A percentile compares a stretch with the other conserved stretches of the same genome.
These are phyloP conservation scores for Pleurozium schreberi DNA, from an alignment of 225 moss, liverwort and hornwort species.

Conservation along the genomic window DNA sequence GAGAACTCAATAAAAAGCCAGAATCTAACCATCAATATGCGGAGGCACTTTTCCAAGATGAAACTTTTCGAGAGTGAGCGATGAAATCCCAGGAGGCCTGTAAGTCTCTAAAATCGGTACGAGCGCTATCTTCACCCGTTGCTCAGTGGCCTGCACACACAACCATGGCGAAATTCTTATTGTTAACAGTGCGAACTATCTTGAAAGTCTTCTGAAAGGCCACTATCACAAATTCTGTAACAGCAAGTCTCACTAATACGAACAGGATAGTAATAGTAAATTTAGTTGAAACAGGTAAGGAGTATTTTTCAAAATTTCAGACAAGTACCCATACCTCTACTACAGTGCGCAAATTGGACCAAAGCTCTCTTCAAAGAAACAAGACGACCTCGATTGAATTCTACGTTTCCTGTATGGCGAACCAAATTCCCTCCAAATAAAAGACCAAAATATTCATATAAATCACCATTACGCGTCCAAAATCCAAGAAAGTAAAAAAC, in stretches of 20 bases:
- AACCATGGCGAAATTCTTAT: not conserved
- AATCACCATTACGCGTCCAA: not conserved
- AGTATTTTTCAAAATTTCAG: not conserved
- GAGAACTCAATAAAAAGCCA: not conserved
- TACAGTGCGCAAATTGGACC: not conserved
- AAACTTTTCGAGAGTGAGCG: constrained; percentile 60
- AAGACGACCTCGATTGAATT: not conserved
- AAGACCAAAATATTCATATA: not conserved
- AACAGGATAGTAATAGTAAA: not conserved
- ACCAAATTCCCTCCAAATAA: not conserved
- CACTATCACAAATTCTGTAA: not conserved
- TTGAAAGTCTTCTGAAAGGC: not conserved
- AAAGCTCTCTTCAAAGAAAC: not conserved
- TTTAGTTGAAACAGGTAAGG: not conserved
- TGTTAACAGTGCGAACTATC: not conserved
- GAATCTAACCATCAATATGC: constrained; percentile 66
- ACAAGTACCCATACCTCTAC: constrained; percentile 15
- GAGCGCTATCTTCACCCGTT: constrained; percentile 53
- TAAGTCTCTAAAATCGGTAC: constrained; percentile 73
- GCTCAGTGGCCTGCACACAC: constrained; percentile 55
- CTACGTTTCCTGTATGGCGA: not conserved
- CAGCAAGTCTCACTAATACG: not conserved
- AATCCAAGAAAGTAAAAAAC: not conserved
- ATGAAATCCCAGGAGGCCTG: constrained; percentile 61
- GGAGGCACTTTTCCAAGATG: constrained; percentile 80